A percentile compares a stretch with the other conserved stretches of the same genome.
Evolutionary conservation across 2,329 filamentous ascomycete species (phyloP).

Genomic region (Nothophaeocryptopus gaeumannii): DNA sequence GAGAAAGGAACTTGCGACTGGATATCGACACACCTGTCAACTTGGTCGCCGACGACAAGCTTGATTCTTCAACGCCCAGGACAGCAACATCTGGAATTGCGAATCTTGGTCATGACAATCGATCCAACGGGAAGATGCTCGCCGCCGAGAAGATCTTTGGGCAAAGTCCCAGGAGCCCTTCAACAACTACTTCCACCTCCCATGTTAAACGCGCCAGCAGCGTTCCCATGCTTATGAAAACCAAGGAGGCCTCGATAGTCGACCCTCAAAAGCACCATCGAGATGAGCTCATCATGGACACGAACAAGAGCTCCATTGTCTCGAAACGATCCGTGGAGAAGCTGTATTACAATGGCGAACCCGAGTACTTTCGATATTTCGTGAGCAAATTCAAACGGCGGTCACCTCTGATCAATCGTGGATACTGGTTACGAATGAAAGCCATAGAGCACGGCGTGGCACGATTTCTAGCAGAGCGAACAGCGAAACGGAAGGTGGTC

Average conservation of each 20-base stretch:
- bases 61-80: too few relatives aligned
- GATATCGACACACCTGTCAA: background rate
- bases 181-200: constrained; percentile 1
- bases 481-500: constrained; percentile 64
- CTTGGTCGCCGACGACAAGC: background rate
- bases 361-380: constrained; percentile 84
- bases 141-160: constrained; percentile 21
- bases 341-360: constrained; percentile 72
- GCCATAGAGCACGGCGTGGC: constrained; percentile 73
- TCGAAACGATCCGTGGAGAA: constrained; percentile 92
- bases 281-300: constrained; percentile 48
- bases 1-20: background rate
- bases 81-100: too few relatives aligned
- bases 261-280: constrained; percentile 29
- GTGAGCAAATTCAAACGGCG: constrained; percentile 78
- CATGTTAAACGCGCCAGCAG: constrained; percentile 17
- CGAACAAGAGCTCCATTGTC: constrained; percentile 87
- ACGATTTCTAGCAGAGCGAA: constrained; percentile 63
- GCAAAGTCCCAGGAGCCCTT: background rate
- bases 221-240: constrained; percentile 18
- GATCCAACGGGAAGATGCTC: constrained; percentile 23
- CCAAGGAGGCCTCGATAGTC: constrained; percentile 7
- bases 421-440: constrained; percentile 82
- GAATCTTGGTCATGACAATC: constrained; percentile 14
- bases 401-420: constrained; percentile 85